phyloP scores from a whole-genome alignment of 805 yeast genomes.

The Myxozyma nipponensis region DNA sequence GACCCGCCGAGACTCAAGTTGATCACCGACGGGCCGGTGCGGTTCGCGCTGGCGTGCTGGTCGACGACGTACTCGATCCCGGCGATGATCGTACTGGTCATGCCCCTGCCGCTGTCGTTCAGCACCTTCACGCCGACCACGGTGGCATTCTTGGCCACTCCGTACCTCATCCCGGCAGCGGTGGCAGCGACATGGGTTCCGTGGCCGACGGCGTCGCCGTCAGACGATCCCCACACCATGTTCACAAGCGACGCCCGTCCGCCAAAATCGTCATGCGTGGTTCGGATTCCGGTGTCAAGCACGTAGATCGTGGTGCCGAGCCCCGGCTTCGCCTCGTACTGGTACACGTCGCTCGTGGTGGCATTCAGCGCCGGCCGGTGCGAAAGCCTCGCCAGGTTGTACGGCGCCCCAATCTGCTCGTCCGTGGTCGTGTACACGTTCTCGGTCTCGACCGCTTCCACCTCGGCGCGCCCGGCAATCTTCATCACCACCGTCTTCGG shows the following conservation, averaged over 20 bases:
- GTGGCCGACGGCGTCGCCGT: slow-evolving; percentile 78
- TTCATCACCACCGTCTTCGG: slow-evolving; percentile 1
- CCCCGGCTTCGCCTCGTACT: slow-evolving; percentile 20
- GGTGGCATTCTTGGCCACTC: slow-evolving; percentile 78
- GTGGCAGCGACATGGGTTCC: slow-evolving; percentile 99
- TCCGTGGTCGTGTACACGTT: slow-evolving; percentile 4
- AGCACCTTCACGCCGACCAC: slow-evolving; percentile 77
- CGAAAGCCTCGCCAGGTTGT: slow-evolving; percentile 21
- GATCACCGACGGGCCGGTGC: slow-evolving; percentile 34
- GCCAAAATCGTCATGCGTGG: slow-evolving; percentile 56
- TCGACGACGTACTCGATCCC: slow-evolving; percentile 84
- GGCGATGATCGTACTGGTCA: slow-evolving; percentile 77
- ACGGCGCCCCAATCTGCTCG: slow-evolving; percentile 13
- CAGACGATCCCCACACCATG: slow-evolving; percentile 32
- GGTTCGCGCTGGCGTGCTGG: slow-evolving; percentile 43
- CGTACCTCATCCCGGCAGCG: slow-evolving; percentile 72
- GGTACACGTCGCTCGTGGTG: slow-evolving; percentile 1
- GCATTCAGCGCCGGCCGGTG: slow-evolving; percentile 9
- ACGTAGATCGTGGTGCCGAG: slow-evolving; percentile 52
- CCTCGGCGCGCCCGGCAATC: slow-evolving; percentile 25
- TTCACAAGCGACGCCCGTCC: slow-evolving; percentile 52
- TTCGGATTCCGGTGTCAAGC: slow-evolving; percentile 83
- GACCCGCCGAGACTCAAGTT: slow-evolving; percentile 62
- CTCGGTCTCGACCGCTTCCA: slow-evolving; percentile 16
- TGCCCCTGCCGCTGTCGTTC: slow-evolving; percentile 76